Percentiles rank a stretch among this genome's conserved stretches.
Conservation (phyloP, 768 basidiomycete genomes). For the Leccinum longicurvipes region DNA sequence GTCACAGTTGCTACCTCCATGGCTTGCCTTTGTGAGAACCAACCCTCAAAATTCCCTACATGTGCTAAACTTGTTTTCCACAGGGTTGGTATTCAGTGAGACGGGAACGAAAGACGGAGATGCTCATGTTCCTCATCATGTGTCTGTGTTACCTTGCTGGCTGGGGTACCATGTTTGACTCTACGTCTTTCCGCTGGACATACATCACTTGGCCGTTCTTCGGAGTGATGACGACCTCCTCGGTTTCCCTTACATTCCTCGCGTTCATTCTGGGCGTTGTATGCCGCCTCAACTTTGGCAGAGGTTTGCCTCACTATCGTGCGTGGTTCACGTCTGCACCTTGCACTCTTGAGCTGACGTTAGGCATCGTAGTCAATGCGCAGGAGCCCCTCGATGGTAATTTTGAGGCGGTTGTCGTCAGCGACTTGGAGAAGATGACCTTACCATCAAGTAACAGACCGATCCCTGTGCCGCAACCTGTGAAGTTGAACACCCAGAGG, state of each 20-base stretch:
- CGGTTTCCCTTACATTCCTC: constrained; percentile 52
- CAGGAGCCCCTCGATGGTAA: constrained; percentile 49
- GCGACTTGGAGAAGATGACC: constrained; percentile 54
- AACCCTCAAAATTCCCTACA: neutral
- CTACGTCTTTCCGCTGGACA: constrained; percentile 72
- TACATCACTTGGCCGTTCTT: constrained; percentile 76
- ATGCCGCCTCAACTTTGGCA: constrained; percentile 75
- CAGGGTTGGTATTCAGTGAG: constrained; percentile 79
- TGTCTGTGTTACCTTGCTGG: constrained; percentile 61
- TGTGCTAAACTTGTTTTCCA: neutral
- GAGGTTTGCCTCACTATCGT: constrained; percentile 68
- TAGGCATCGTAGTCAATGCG: constrained; percentile 44
- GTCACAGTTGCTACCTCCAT: constrained; percentile 59
- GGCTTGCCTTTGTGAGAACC: constrained; percentile 54
- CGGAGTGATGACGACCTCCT: constrained; percentile 54
- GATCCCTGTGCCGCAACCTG: constrained; percentile 20
- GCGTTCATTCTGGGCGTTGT: constrained; percentile 60
- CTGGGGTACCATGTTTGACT: constrained; percentile 72
- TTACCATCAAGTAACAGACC: constrained; percentile 57
- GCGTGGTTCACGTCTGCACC: constrained; percentile 26
- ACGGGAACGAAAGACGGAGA: constrained; percentile 55
- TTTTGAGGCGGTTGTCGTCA: constrained; percentile 31
- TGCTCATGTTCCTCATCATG: constrained; percentile 60
- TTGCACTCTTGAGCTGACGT: constrained; percentile 1
- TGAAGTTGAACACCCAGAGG: neutral